These are phyloP conservation scores for Phlyctochytrium bullatum DNA, from an alignment of 192 early-diverging fungal species.

Conservation along the genomic window DNA sequence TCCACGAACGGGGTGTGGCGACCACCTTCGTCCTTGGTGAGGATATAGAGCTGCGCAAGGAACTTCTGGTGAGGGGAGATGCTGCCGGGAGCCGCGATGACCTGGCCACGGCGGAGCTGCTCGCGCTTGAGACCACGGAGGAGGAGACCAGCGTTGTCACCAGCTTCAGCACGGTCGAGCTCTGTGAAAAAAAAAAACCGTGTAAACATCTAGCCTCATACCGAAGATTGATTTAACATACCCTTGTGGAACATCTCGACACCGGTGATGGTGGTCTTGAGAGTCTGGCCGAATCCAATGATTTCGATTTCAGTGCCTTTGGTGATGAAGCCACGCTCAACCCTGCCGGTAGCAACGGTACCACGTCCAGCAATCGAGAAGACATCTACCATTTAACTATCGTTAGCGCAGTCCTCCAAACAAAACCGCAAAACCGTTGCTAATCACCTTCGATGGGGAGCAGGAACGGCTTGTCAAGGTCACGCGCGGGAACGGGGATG, in stretches of 20 bases:
- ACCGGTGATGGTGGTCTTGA: conserved; percentile 94
- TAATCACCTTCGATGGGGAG: conserved; percentile 93
- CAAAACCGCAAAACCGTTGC: background rate
- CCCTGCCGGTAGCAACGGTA: conserved; percentile 92
- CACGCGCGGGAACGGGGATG: conserved; percentile 89
- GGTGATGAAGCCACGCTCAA: conserved; percentile 87
- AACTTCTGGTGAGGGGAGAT: conserved; percentile 97
- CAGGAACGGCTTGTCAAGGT: conserved; percentile 98
- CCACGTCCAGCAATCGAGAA: conserved; percentile 98
- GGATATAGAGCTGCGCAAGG: conserved; percentile 85
- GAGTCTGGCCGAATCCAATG: conserved; percentile 84
- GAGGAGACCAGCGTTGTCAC: conserved; percentile 97
- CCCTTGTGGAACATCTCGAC: conserved; percentile 99
- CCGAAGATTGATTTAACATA: conserved; percentile 8
- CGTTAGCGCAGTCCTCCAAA: background rate
- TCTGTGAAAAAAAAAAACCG: conserved; percentile 53
- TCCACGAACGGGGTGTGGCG: conserved; percentile 96
- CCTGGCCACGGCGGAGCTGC: conserved; percentile 91
- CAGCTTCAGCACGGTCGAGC: conserved; percentile 93
- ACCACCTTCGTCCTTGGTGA: conserved; percentile 98
- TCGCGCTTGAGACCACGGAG: conserved; percentile 98
- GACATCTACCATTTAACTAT: too few species aligned
- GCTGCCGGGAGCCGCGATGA: conserved; percentile 85
- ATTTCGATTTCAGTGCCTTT: conserved; percentile 97
- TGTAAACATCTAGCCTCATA: background rate